Percentiles rank a stretch among this genome's conserved stretches.
phyloP scores from a whole-genome alignment of 2,329 filamentous ascomycete species.

The Chrysoporthe puriensis region DNA sequence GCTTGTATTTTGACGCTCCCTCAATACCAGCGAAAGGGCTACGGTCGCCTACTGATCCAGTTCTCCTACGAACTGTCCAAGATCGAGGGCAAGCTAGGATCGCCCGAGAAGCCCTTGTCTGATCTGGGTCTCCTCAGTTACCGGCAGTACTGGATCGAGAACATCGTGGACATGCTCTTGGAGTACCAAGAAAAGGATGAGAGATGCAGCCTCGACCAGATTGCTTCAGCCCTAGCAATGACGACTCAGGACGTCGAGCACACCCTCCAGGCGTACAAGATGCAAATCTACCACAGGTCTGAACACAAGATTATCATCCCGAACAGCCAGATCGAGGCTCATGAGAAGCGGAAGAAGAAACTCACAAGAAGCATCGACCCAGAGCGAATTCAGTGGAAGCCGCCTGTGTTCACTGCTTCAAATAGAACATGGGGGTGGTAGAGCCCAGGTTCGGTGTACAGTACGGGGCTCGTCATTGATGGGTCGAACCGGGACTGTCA shows the following conservation, averaged over 20 bases:
- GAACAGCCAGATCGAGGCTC: constrained; percentile 76
- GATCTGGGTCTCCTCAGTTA: constrained; percentile 93
- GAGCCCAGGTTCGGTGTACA: not conserved
- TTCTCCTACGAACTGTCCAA: constrained; percentile 98
- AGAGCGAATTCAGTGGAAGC: constrained; percentile 86
- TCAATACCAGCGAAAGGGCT: constrained; percentile 94
- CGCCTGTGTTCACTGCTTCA: constrained; percentile 88
- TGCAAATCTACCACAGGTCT: constrained; percentile 94
- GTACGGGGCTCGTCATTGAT: not conserved
- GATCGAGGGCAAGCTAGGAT: constrained; percentile 92
- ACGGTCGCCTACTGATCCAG: constrained; percentile 89
- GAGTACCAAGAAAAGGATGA: constrained; percentile 69
- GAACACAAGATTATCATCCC: constrained; percentile 96
- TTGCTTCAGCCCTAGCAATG: constrained; percentile 83
- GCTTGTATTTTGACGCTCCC: constrained; percentile 96
- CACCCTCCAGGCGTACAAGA: constrained; percentile 89
- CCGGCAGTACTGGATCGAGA: constrained; percentile 96
- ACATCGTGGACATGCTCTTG: constrained; percentile 84
- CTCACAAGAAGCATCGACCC: constrained; percentile 77
- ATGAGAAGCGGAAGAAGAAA: constrained; percentile 83
- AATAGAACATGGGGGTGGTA: constrained; percentile 96
- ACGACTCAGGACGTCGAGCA: constrained; percentile 97
- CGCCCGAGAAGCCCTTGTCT: constrained; percentile 93
- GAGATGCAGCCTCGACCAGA: constrained; percentile 81
- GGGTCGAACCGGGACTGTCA: not conserved